phyloP scores from a whole-genome alignment of 805 yeast genomes.

The Kazachstania africana region DNA sequence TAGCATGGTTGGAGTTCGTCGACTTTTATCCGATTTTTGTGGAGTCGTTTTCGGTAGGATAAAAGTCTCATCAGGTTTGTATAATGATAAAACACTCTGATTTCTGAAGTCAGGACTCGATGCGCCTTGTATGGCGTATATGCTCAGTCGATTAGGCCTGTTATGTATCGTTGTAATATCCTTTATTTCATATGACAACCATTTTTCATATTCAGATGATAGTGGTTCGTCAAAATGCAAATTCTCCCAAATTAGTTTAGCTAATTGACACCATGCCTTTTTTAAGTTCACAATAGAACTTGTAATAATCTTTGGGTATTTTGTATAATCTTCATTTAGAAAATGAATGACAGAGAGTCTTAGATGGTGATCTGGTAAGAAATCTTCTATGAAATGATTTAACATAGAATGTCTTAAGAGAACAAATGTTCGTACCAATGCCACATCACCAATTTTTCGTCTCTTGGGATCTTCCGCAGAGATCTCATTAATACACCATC shows the following conservation, averaged over 20 bases:
- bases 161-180: slow-evolving; percentile 14
- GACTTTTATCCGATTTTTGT: slow-evolving; percentile 2
- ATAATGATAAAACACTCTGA: slow-evolving; percentile 21
- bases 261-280: slow-evolving; percentile 34
- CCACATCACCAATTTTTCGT: slow-evolving; percentile 43
- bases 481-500: slow-evolving; percentile 51
- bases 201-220: slow-evolving; percentile 6
- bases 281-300: slow-evolving; percentile 36
- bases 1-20: slow-evolving; percentile 22
- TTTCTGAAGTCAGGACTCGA: slow-evolving; percentile 24
- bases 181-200: slow-evolving; percentile 15
- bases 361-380: slow-evolving; percentile 40
- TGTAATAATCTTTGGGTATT: slow-evolving; percentile 17
- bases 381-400: slow-evolving; percentile 82
- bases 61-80: slow-evolving; percentile 6
- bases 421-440: slow-evolving; percentile 73
- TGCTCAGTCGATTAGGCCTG: slow-evolving; percentile 20
- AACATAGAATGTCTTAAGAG: slow-evolving; percentile 81
- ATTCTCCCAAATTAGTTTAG: slow-evolving; percentile 20
- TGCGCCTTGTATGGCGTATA: slow-evolving; percentile 19
- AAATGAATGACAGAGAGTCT: slow-evolving; percentile 33
- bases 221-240: slow-evolving; percentile 11
- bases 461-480: slow-evolving; percentile 2
- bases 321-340: slow-evolving; percentile 25
- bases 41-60: slow-evolving; percentile 7